Evolutionary conservation across 2,329 filamentous ascomycete genomes (phyloP).

Genomic region (Tolypocladium paradoxum): DNA sequence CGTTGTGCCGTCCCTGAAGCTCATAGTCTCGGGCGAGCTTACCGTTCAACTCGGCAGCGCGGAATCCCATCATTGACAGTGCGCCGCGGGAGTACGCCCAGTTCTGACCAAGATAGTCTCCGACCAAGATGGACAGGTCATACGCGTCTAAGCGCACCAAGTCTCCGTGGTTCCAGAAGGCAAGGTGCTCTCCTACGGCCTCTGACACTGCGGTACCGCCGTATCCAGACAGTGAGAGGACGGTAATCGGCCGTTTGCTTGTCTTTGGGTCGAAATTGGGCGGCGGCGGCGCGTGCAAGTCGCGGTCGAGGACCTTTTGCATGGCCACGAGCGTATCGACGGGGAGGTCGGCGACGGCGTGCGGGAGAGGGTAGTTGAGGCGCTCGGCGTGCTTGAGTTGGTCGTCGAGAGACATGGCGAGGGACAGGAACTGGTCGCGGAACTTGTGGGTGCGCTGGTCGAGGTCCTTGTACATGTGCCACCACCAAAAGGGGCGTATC

Average conservation of each 20-base stretch:
- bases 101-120: constrained; percentile 58
- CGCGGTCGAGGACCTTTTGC: constrained; percentile 15
- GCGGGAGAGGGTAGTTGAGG: constrained; percentile 21
- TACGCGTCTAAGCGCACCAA: constrained; percentile 58
- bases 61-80: constrained; percentile 45
- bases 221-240: constrained; percentile 27
- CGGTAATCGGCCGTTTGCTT: constrained; percentile 25
- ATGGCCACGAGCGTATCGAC: constrained; percentile 21
- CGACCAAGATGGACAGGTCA: constrained; percentile 58
- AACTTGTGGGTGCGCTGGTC: constrained; percentile 16
- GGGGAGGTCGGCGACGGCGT: constrained; percentile 24
- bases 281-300: constrained; percentile 17
- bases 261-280: constrained; percentile 19
- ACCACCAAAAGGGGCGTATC: constrained; percentile 28
- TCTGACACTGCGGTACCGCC: constrained; percentile 26
- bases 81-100: constrained; percentile 34
- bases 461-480: constrained; percentile 25
- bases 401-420: constrained; percentile 15
- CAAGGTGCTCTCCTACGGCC: constrained; percentile 50
- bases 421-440: constrained; percentile 17
- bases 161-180: constrained; percentile 51
- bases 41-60: constrained; percentile 43
- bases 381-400: constrained; percentile 18
- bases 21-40: constrained; percentile 38
- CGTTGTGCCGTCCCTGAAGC: constrained; percentile 13